These are phyloP conservation scores for Cercospora brassicicola DNA, from an alignment of 2,329 filamentous ascomycete genomes.

Conservation along the genomic window DNA sequence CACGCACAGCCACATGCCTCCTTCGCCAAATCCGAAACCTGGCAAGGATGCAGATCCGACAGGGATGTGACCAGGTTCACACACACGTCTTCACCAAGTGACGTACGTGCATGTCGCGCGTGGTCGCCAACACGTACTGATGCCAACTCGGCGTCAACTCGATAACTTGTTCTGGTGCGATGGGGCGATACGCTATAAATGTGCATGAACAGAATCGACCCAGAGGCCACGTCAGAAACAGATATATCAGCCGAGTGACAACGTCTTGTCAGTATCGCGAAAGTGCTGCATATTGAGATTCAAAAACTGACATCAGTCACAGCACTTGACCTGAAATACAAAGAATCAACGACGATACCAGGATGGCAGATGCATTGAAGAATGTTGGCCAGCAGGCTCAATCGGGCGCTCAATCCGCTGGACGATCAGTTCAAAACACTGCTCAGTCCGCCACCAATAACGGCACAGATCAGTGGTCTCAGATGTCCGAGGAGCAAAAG, in stretches of 20 bases:
- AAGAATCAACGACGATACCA: neutral
- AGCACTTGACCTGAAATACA: neutral
- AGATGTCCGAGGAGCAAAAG: slow-evolving; percentile 40
- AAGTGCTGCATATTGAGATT: neutral
- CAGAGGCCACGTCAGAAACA: neutral
- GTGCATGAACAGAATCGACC: neutral
- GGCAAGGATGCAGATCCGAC: slow-evolving; percentile 5
- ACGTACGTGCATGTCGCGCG: slow-evolving; percentile 5
- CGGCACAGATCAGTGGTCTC: slow-evolving; percentile 37
- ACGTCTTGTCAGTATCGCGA: neutral
- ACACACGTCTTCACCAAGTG: neutral
- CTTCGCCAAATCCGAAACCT: neutral
- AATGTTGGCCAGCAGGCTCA: slow-evolving; percentile 24
- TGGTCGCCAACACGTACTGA: neutral
- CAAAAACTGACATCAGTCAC: neutral
- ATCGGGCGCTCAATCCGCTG: neutral
- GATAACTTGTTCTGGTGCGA: neutral
- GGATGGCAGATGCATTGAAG: slow-evolving; percentile 26
- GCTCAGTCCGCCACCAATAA: slow-evolving; percentile 20
- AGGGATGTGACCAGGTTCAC: slow-evolving; percentile 6
- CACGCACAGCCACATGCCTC: slow-evolving; percentile 6
- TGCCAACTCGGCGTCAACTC: neutral
- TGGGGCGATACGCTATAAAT: neutral
- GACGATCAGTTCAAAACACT: neutral
- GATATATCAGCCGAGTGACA: neutral